Base-by-base conservation (phyloP, 805 yeast species). In the Ogataea pilisensis region DNA sequence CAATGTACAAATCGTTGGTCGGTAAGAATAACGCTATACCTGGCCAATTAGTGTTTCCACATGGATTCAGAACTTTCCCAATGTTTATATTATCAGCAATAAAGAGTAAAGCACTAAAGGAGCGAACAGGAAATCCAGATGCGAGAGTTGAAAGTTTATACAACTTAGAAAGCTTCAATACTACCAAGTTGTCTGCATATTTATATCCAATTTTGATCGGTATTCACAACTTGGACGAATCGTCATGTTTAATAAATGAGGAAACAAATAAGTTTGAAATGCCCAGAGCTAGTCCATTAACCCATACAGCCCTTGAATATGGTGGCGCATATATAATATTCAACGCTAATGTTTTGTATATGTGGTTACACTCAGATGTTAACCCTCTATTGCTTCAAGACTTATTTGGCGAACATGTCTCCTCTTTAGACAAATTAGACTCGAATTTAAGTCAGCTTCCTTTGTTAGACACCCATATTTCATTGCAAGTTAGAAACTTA, bases 191-290 rank as follows among this genome's bases (percentile, higher is more conserved):
- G 17, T 65, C 80, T 18, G 75, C 74, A 44, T 80, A 78, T 46
- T 68, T 93, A 29, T 93, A 90, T 55, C 98, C 99, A 1, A 79
- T 84, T 9, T 67, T 91, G 41, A 70, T 85, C 25, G 85, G 85
- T 30, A 60, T 91, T 20, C 95, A 89, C 58, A 70, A 75, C 3
- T 61, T 86, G 43, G 63, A 64, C 2, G 82, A 75, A 8, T 66
- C 65, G 1, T 95, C 86, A 46, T 78, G 80, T 32, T 66, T 67
- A 5, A 64, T 56, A 21, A 75, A 74, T 48, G 63, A 63, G 34
- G 63, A 67, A 52, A 60, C 48, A 49, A 73, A 57, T 39, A 52
- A 61, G 45, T 75, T 77, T 58, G 61, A 52, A n/a, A 53, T 72
- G 48, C 95, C 83, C 3, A 64, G 47, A 48, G 73, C 64, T 50